Base-by-base conservation (phyloP, 2,329 filamentous ascomycete species). In the Aspergillus melleus region DNA sequence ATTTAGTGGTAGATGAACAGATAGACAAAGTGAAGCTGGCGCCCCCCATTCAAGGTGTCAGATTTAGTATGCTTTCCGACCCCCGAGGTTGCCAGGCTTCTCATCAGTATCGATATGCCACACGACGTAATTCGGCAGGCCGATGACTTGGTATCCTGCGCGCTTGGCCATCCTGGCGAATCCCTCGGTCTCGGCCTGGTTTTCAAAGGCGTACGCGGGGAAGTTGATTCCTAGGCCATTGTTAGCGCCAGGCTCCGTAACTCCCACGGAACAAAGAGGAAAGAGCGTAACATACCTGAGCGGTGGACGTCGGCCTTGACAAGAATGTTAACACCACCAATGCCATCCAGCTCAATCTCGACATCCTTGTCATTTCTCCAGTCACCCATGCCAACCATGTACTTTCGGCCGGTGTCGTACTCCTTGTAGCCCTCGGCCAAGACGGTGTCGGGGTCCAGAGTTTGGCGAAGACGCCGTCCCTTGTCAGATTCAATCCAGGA, bases 131-230 rank as follows among this genome's bases (percentile, higher is more conserved):
- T 99, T 99, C 47, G 94, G 95, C 58, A 99, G 82, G 50, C 95
- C 95, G 67, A 92, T 86, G 26, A 99, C 95, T 71, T 91, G 85
- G 75, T 97, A 98, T 49, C 95, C 95, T 19, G 95, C 95, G 64
- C 92, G 85, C 81, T 96, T 97, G 61, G 95, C 95, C 95, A 99
- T 99, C 77, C 96, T 96, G 42, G 95, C 95, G 72, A 99, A 99
- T 6, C 95, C 95, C 79, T 99, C 95, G 4, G 95, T 99, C 79
- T 99, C 95, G 64, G 95, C 95, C 80, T 99, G 95, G 77, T 99
- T 98, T 76, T 99, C 95, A 74, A 99, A 99, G 3, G 95, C 86
- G 72, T 99, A 99, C 74, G 88, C 88, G 9, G 95, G 95, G 77
- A 99, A 99, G 78, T 99, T 99, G 81, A 99, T 95, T 63, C 94